Base-by-base conservation (phyloP, 495 filamentous ascomycete genomes). In the Neurospora tetraspora region DNA sequence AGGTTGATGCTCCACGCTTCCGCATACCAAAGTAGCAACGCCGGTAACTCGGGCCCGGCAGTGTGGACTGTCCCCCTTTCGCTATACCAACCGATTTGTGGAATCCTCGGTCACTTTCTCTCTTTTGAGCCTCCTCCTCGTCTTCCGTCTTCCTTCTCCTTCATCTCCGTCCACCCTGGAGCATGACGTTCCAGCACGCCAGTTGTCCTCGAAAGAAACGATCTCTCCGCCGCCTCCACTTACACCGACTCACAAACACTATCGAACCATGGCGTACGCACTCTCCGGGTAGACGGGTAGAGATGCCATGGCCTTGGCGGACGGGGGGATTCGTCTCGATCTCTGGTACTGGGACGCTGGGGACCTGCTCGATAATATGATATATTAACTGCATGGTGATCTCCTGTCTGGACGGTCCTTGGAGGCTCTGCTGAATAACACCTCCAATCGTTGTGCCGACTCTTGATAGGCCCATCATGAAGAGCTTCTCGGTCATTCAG, bases 401-500 rank as follows among this genome's bases (percentile, higher is more conserved):
- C 72, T 36, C 31, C 37, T 72, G 4, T 53, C 65, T 39, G 20
- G 20, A 14, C 39, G 6, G n/a, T n/a, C 16, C 20, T 8, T 40
- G 69, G 70, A 72, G 71, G 71, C 74, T 77, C 73, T 73, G 71
- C 47, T 47, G 65, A 47, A 36, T 23, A 34, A 38, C 47, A 20
- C 42, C 68, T 68, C 69, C 68, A 12, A n/a, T 43, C 18, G 68
- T 68, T 61, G 47, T 70, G 11, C 10, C 69, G 27, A 39, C 40
- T 53, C 40, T 69, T 70, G 53, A 43, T 18, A 16, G 14, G 53
- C 12, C 14, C 61, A 68, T 43, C 72, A 83, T 83, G 81, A 83
- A 79, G 77, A 71, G 75, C 70, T 61, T 74, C 69, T 75, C 77
- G 36, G 75, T 72, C n/a, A 73, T 78, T 27, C 77, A 79, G 76